phyloP scores from a whole-genome alignment of 805 yeast species.

The Kuraishia piskuri region DNA sequence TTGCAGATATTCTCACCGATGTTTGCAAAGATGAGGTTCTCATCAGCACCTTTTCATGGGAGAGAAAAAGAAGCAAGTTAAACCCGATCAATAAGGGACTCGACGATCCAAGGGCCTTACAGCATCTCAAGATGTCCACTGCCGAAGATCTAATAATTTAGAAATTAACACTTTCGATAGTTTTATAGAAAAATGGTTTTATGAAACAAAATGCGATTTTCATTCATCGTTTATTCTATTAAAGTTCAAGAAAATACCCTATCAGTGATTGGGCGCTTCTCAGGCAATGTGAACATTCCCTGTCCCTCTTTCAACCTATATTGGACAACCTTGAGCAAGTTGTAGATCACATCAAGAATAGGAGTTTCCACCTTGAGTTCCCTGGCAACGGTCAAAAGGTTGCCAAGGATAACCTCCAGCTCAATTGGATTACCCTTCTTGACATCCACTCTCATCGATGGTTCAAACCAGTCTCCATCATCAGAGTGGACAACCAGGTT shows the following conservation, averaged over 20 bases:
- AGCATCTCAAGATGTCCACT: conserved; percentile 16
- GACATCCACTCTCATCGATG: conserved; percentile 68
- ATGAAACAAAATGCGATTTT: background rate
- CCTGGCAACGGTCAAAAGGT: conserved; percentile 44
- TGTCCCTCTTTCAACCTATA: conserved; percentile 47
- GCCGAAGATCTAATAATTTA: conserved; percentile 15
- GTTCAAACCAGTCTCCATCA: conserved; percentile 50
- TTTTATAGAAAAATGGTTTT: conserved; percentile 1
- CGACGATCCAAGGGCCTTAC: conserved; percentile 18
- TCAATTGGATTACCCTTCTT: conserved; percentile 62
- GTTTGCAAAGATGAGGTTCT: conserved; percentile 11
- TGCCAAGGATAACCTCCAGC: conserved; percentile 65
- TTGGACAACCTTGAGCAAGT: conserved; percentile 53
- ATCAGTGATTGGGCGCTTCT: conserved; percentile 24
- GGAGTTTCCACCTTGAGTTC: conserved; percentile 48
- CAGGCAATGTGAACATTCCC: conserved; percentile 38
- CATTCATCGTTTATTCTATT: no score
- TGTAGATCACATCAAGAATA: conserved; percentile 45
- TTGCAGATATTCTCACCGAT: conserved; percentile 11
- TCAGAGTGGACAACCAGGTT: conserved; percentile 45
- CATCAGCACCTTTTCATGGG: conserved; percentile 17
- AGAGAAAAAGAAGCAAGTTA: conserved; percentile 14
- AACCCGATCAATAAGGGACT: conserved; percentile 16
- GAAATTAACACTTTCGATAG: conserved; percentile 5
- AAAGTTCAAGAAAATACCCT: conserved; percentile 4